These are phyloP conservation scores for Mrakia hoshinonis DNA, from an alignment of 768 basidiomycete species.

Conservation along the genomic window DNA sequence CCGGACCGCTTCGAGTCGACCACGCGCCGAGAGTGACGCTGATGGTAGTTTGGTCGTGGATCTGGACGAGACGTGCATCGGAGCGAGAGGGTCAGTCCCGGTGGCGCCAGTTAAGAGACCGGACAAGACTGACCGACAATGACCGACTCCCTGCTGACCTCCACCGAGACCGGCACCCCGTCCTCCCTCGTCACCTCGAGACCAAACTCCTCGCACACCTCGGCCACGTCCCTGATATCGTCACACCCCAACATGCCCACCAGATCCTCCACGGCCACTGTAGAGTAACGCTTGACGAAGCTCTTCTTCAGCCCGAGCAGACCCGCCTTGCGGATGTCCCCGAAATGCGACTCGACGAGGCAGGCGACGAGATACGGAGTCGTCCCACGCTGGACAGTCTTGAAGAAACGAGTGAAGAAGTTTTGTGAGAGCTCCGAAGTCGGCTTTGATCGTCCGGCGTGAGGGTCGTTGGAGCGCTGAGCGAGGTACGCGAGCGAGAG, in stretches of 20 bases:
- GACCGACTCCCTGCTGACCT: constrained; percentile 18
- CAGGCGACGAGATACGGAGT: constrained; percentile 87
- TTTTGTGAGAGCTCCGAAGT: constrained; percentile 53
- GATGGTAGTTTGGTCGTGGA: constrained; percentile 21
- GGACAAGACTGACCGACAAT: constrained; percentile 5
- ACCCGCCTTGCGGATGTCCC: constrained; percentile 44
- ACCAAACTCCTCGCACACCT: constrained; percentile 36
- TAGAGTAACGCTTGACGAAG: constrained; percentile 36
- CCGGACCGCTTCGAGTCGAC: constrained; percentile 15
- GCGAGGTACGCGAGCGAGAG: constrained; percentile 71
- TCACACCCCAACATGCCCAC: constrained; percentile 41
- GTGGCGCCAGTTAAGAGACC: no score
- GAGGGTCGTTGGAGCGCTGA: constrained; percentile 47
- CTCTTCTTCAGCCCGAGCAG: constrained; percentile 63
- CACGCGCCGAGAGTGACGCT: constrained; percentile 8
- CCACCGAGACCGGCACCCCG: constrained; percentile 30
- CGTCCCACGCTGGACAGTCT: constrained; percentile 55
- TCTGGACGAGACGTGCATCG: neutral
- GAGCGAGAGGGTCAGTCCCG: neutral
- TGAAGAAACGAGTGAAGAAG: constrained; percentile 57
- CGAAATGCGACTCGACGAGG: constrained; percentile 76
- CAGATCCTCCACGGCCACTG: constrained; percentile 37
- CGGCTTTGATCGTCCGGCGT: constrained; percentile 44
- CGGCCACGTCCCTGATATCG: constrained; percentile 36
- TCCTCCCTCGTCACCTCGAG: constrained; percentile 35